These are phyloP conservation scores for Phytopythium litorale DNA, from an alignment of 352 stramenopile genomes.

Conservation along the genomic window DNA sequence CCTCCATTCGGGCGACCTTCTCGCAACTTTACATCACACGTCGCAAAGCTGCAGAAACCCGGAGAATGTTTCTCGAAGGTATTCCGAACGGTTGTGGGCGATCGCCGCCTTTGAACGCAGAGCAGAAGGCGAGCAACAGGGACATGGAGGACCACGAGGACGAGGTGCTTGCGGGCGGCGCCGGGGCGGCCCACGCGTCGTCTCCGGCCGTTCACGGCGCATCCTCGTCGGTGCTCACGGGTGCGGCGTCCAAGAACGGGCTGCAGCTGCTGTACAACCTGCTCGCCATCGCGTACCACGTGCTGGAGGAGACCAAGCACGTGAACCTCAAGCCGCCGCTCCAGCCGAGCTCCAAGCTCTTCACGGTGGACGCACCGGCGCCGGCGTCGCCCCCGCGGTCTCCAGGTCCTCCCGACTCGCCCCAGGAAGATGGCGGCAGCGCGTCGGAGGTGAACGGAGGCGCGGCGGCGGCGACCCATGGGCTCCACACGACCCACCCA, in stretches of 20 bases:
- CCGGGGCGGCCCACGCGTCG: not conserved
- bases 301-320: slow-evolving; percentile 79
- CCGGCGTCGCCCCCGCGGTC: slow-evolving; percentile 25
- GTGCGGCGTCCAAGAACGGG: slow-evolving; percentile 29
- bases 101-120: not conserved
- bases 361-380: slow-evolving; percentile 39
- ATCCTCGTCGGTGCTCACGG: not conserved
- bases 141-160: slow-evolving; percentile 8
- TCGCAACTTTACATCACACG: not conserved
- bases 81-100: not conserved
- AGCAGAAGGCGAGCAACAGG: not conserved
- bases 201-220: not conserved
- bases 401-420: slow-evolving; percentile 22
- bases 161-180: not conserved
- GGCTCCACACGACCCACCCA: slow-evolving; percentile 24
- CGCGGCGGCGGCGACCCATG: slow-evolving; percentile 27
- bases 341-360: slow-evolving; percentile 73
- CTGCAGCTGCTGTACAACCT: slow-evolving; percentile 63
- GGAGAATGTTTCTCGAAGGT: not conserved
- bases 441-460: slow-evolving; percentile 42
- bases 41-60: not conserved
- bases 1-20: not conserved
- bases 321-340: slow-evolving; percentile 84
- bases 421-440: slow-evolving; percentile 31
- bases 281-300: slow-evolving; percentile 68